Evolutionary conservation across 805 yeast species (phyloP).

Genomic region (Sugiyamaella boreocaroliniensis): DNA sequence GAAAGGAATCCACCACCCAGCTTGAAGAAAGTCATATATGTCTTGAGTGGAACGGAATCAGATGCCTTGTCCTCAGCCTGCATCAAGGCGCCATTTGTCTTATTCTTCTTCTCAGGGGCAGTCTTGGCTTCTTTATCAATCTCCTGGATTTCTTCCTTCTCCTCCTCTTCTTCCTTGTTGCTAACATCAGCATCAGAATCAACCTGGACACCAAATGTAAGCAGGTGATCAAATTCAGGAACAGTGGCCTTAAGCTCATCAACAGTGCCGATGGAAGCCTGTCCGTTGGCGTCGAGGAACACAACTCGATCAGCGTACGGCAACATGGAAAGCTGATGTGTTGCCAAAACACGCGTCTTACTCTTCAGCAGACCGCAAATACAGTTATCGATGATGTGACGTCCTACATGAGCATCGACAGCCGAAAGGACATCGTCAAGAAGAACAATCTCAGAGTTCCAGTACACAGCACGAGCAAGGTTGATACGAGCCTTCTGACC

Average conservation of each 20-base stretch:
- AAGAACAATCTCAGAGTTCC: conserved; percentile 54
- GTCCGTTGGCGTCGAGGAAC: conserved; percentile 55
- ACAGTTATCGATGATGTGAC: conserved; percentile 65
- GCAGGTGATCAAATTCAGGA: conserved; percentile 40
- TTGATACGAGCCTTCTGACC: conserved; percentile 87
- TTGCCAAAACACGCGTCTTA: conserved; percentile 70
- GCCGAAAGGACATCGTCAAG: conserved; percentile 83
- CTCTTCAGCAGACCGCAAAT: conserved; percentile 48
- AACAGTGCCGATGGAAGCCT: conserved; percentile 53
- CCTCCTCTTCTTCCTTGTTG: conserved; percentile 14
- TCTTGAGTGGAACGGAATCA: conserved; percentile 29
- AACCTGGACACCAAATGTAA: conserved; percentile 18
- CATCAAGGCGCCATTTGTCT: conserved; percentile 24
- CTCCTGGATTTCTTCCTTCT: conserved; percentile 23
- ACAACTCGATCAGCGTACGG: conserved; percentile 63
- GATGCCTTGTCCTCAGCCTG: conserved; percentile 28
- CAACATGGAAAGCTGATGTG: conserved; percentile 73
- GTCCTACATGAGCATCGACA: conserved; percentile 81
- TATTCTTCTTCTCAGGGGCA: conserved; percentile 18
- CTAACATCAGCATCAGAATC: conserved; percentile 9
- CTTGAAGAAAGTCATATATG: conserved; percentile 45
- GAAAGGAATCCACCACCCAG: conserved; percentile 47
- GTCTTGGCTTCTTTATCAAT: conserved; percentile 17
- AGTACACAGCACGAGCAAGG: conserved; percentile 75
- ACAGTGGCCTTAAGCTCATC: conserved; percentile 45